Evolutionary conservation across 83 land plant genomes (phyloP).

Genomic region (Isoetes engelmannii): DNA sequence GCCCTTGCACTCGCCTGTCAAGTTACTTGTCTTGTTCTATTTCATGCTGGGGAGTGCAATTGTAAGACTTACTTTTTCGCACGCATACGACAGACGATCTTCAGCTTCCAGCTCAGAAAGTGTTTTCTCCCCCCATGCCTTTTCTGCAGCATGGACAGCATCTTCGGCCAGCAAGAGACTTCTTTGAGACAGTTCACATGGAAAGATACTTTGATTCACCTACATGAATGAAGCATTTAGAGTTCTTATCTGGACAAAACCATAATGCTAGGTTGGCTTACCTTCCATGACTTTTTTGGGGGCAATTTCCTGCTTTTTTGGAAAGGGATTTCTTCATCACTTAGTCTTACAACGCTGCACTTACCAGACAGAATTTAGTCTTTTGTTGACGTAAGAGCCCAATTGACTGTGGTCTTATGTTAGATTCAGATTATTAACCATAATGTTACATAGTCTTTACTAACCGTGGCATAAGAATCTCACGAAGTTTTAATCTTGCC

Average conservation of each 20-base stretch:
- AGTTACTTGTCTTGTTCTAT: not conserved
- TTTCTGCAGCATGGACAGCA: constrained; percentile 78
- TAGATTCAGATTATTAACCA: not conserved
- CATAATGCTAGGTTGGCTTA: not conserved
- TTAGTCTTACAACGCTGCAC: constrained; percentile 68
- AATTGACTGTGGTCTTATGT: not conserved
- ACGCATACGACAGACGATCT: constrained; percentile 90
- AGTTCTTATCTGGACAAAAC: not conserved
- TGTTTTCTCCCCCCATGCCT: constrained; percentile 80
- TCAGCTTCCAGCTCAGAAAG: constrained; percentile 95
- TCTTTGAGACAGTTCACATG: constrained; percentile 69
- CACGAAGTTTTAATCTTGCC: constrained; percentile 90
- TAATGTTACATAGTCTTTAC: too few relatives aligned
- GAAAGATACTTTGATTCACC: constrained; percentile 84
- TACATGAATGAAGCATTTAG: constrained; percentile 22
- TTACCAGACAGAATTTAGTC: not conserved
- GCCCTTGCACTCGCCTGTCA: not conserved
- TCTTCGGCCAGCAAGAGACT: constrained; percentile 54
- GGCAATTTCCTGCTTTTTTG: constrained; percentile 54
- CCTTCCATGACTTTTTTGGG: constrained; percentile 81
- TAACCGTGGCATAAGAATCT: constrained; percentile 96
- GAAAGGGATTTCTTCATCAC: constrained; percentile 50
- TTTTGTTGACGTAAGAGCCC: not conserved
- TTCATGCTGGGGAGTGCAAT: not conserved
- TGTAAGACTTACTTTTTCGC: constrained; percentile 63